A percentile compares a stretch with the other conserved stretches of the same genome.
Conservation (phyloP, 2,329 filamentous ascomycete genomes). For the Ascochyta pisi region DNA sequence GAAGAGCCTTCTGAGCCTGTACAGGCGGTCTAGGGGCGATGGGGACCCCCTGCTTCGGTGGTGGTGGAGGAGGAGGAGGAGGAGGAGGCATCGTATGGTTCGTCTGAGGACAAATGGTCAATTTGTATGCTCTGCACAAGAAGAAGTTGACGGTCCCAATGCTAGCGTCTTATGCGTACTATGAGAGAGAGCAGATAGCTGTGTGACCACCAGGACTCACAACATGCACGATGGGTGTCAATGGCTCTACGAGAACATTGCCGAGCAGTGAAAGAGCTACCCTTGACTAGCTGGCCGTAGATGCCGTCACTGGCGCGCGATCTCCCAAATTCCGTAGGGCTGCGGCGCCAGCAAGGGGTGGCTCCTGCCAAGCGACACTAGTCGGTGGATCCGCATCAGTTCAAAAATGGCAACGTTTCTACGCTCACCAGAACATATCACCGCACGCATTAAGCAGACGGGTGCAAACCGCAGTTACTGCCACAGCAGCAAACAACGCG, state of each 20-base stretch:
- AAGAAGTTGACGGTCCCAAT: neutral
- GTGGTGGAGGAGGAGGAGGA: constrained; percentile 11
- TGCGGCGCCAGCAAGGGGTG: constrained; percentile 21
- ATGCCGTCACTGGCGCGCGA: constrained; percentile 19
- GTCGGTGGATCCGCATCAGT: constrained; percentile 23
- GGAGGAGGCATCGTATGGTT: constrained; percentile 14
- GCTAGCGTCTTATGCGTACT: neutral
- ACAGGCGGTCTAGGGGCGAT: neutral
- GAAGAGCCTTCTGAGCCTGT: constrained; percentile 38
- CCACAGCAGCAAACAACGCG: constrained; percentile 33
- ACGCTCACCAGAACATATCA: constrained; percentile 28
- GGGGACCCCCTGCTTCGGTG: constrained; percentile 15
- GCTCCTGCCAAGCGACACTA: constrained; percentile 29
- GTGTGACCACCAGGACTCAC: neutral
- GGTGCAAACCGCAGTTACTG: constrained; percentile 39
- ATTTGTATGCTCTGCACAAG: constrained; percentile 25
- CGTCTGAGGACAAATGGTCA: constrained; percentile 9
- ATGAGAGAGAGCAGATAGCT: neutral
- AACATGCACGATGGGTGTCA: constrained; percentile 26
- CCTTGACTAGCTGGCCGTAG: constrained; percentile 8
- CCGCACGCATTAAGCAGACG: constrained; percentile 36
- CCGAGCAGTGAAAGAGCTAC: constrained; percentile 11
- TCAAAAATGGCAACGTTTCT: constrained; percentile 38
- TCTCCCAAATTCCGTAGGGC: constrained; percentile 25
- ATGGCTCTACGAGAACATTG: constrained; percentile 6